phyloP scores from a whole-genome alignment of 129 eudicot genomes.

The Chrysanthemum makinoi region DNA sequence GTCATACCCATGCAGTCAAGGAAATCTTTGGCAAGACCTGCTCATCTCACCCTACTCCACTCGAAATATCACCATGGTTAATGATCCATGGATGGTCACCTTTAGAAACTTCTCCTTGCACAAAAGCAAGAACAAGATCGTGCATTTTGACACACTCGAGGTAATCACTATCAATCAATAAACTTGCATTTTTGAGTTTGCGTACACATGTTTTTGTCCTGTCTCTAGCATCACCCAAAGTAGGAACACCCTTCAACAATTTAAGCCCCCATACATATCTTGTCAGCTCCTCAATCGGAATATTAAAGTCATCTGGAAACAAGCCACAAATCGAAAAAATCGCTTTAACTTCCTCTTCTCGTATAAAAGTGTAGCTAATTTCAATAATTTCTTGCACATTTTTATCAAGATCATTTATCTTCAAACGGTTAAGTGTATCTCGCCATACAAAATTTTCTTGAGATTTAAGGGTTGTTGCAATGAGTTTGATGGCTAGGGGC shows the following conservation, averaged over 20 bases:
- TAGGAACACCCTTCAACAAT: neutral
- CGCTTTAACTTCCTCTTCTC: neutral
- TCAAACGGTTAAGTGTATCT: too few relatives aligned
- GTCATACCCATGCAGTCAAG: neutral
- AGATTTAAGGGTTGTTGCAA: too few relatives aligned
- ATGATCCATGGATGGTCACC: neutral
- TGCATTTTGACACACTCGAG: neutral
- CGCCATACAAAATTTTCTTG: too few relatives aligned
- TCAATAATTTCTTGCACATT: neutral
- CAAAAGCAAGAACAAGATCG: neutral
- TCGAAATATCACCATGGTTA: neutral
- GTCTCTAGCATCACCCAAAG: neutral
- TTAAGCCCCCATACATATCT: neutral
- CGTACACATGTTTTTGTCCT: neutral
- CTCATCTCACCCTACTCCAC: neutral
- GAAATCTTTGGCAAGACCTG: neutral
- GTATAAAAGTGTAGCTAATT: neutral
- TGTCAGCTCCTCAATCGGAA: neutral
- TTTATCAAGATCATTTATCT: too few relatives aligned
- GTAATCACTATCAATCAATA: too few relatives aligned
- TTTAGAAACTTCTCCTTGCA: neutral
- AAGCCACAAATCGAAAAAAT: neutral
- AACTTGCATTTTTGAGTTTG: neutral
- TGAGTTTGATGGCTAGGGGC: too few relatives aligned
- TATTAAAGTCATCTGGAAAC: neutral